Percentiles rank a stretch among this genome's conserved stretches.
phyloP scores from a whole-genome alignment of 345 rosid genomes.

The Passiflora organensis region DNA sequence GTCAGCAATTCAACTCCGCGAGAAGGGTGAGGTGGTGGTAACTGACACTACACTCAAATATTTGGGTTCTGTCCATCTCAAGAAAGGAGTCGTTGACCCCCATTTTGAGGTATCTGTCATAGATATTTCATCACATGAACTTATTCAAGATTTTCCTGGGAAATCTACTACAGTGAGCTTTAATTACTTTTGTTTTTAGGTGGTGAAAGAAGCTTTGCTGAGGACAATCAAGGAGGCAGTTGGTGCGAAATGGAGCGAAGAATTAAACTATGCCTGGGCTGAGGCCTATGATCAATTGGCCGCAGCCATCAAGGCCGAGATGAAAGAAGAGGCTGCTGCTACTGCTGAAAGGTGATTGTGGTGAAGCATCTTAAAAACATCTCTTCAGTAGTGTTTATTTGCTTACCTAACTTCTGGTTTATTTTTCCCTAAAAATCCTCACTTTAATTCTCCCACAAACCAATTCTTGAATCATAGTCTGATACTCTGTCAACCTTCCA shows the following conservation, averaged over 20 bases:
- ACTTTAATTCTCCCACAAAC: too few relatives aligned
- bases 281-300: conserved; percentile 61
- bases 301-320: conserved; percentile 50
- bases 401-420: too few relatives aligned
- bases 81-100: conserved; percentile 58
- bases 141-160: neutral
- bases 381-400: too few relatives aligned
- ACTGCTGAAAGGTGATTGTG: too few relatives aligned
- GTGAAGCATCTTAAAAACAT: neutral
- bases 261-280: conserved; percentile 39
- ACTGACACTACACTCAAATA: conserved; percentile 62
- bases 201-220: conserved; percentile 59
- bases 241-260: conserved; percentile 53
- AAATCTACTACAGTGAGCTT: neutral
- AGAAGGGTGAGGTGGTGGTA: conserved; percentile 58
- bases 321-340: conserved; percentile 32
- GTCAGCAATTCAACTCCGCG: conserved; percentile 62
- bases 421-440: too few relatives aligned
- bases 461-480: too few relatives aligned
- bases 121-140: neutral
- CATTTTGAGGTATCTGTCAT: conserved; percentile 56
- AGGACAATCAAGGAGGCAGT: conserved; percentile 44
- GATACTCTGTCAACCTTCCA: too few relatives aligned
- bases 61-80: conserved; percentile 62
- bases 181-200: conserved; percentile 10